Conservation (phyloP, 139 green algal genomes). For the Haematococcus lacustris region DNA sequence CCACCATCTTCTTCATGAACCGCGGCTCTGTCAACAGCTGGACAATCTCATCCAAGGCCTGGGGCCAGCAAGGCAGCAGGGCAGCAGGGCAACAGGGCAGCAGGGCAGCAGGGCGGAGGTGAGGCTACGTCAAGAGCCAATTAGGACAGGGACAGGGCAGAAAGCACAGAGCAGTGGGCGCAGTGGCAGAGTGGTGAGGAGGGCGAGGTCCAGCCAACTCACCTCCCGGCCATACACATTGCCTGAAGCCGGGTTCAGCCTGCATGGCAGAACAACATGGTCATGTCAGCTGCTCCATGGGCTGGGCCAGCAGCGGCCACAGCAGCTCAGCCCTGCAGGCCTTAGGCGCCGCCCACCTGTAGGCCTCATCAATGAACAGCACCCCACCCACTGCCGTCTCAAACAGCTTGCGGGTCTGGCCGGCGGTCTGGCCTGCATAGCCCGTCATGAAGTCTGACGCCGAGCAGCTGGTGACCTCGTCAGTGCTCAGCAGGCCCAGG, state of each 20-base stretch:
- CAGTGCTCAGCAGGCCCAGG: conserved; percentile 27
- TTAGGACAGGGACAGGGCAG: background rate
- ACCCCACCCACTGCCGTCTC: conserved; percentile 28
- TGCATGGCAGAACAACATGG: conserved; percentile 7
- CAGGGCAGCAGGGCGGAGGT: too few relatives aligned
- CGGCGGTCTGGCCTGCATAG: conserved; percentile 23
- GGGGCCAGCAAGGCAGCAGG: too few relatives aligned
- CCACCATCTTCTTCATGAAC: conserved; percentile 45
- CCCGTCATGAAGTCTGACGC: conserved; percentile 37
- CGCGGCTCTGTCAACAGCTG: conserved; percentile 35
- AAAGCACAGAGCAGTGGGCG: too few relatives aligned
- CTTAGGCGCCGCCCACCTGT: conserved; percentile 32
- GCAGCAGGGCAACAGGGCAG: too few relatives aligned
- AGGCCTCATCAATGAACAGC: conserved; percentile 50
- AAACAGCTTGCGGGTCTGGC: conserved; percentile 39
- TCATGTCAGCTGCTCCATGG: too few relatives aligned
- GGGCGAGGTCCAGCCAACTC: too few relatives aligned
- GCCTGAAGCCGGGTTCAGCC: conserved; percentile 48
- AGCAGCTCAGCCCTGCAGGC: too few relatives aligned
- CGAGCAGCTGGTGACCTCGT: conserved; percentile 24
- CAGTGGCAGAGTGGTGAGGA: too few relatives aligned
- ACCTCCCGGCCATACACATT: too few relatives aligned
- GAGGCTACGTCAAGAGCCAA: background rate
- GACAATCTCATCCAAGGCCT: conserved; percentile 43
- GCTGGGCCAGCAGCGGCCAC: too few relatives aligned